phyloP scores from a whole-genome alignment of 2,329 filamentous ascomycete genomes.

The Calonectria fujianensis region DNA sequence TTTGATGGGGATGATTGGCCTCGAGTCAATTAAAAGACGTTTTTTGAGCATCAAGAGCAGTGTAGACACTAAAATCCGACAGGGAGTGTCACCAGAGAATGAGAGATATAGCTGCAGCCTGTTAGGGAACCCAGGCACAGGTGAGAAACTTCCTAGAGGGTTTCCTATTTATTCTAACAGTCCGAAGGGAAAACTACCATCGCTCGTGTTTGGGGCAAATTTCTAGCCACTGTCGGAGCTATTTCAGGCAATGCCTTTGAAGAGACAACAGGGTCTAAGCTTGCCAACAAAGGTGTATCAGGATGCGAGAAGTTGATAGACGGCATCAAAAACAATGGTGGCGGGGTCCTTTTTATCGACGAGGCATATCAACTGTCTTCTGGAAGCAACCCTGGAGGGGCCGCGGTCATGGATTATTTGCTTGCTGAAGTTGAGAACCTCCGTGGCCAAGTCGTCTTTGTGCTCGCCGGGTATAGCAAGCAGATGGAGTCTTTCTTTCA shows the following conservation, averaged over 20 bases:
- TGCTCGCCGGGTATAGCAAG: conserved; percentile 83
- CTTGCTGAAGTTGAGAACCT: conserved; percentile 84
- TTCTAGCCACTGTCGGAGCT: conserved; percentile 77
- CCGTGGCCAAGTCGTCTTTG: conserved; percentile 80
- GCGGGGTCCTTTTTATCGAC: conserved; percentile 85
- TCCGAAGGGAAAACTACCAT: conserved; percentile 80
- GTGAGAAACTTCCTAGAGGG: conserved; percentile 59
- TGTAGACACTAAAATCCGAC: conserved; percentile 76
- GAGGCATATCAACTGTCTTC: conserved; percentile 85
- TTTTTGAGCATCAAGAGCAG: conserved; percentile 78
- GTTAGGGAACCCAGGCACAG: conserved; percentile 85
- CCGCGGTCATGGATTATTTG: conserved; percentile 80
- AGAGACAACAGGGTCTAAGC: conserved; percentile 80
- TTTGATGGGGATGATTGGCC: conserved; percentile 82
- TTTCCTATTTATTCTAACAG: conserved; percentile 30
- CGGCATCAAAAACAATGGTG: conserved; percentile 72
- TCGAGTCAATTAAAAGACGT: conserved; percentile 80
- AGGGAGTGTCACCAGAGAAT: conserved; percentile 71
- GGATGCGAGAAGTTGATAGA: conserved; percentile 72
- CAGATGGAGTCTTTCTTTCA: conserved; percentile 86
- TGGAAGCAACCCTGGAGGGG: conserved; percentile 74
- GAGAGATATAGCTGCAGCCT: conserved; percentile 79
- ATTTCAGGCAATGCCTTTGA: conserved; percentile 77
- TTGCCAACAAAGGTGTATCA: conserved; percentile 77
- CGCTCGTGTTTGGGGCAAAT: conserved; percentile 80